Conservation (phyloP, 2,329 filamentous ascomycete species). For the Fusarium cicatricum region DNA sequence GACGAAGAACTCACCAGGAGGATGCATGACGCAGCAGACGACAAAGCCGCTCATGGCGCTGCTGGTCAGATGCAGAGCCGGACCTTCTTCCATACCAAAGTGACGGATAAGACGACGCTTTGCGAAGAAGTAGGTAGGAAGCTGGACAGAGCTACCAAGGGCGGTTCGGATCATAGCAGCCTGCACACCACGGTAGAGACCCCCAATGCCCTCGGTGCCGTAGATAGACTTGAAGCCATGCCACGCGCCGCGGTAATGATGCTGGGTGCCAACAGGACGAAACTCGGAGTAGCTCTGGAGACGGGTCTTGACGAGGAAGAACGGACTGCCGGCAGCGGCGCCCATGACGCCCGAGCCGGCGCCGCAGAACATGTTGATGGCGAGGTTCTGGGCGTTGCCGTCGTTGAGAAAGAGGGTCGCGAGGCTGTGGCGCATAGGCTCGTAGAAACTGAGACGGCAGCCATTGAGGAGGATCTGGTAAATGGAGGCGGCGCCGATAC, state of each 20-base stretch:
- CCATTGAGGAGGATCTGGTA: conserved; percentile 98
- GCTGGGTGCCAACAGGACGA: conserved; percentile 95
- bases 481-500: conserved; percentile 90
- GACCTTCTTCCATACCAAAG: conserved; percentile 88
- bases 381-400: conserved; percentile 79
- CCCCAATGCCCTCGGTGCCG: conserved; percentile 75
- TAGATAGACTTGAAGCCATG: conserved; percentile 88
- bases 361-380: conserved; percentile 92
- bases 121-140: conserved; percentile 98
- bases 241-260: conserved; percentile 84
- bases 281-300: conserved; percentile 94
- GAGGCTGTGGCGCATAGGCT: conserved; percentile 81
- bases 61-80: conserved; percentile 85
- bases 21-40: conserved; percentile 98
- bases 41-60: conserved; percentile 93
- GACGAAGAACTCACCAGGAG: conserved; percentile 70
- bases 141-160: conserved; percentile 93
- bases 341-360: conserved; percentile 90
- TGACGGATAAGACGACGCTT: conserved; percentile 86
- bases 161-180: conserved; percentile 97
- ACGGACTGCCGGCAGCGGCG: conserved; percentile 91
- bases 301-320: conserved; percentile 97
- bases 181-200: conserved; percentile 88
- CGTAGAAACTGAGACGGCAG: conserved; percentile 96
- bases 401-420: conserved; percentile 77